Percentiles rank a stretch among this genome's conserved stretches.
phyloP scores from a whole-genome alignment of 805 yeast species.

The Barnettozyma populi region DNA sequence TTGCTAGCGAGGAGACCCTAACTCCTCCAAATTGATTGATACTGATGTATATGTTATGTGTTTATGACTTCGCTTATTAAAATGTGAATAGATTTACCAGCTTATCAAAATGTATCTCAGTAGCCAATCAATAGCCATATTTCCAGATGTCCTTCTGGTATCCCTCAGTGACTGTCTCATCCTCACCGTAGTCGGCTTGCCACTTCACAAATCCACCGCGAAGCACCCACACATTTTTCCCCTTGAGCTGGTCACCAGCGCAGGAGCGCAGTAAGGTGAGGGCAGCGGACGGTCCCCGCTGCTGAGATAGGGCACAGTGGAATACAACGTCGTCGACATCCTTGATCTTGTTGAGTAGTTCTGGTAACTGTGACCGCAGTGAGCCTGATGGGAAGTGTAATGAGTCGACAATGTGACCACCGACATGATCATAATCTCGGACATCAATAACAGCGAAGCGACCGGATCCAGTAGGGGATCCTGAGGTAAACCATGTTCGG shows the following conservation, averaged over 20 bases:
- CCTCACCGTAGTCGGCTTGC: conserved; percentile 73
- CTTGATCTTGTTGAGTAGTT: conserved; percentile 16
- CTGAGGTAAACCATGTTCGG: conserved; percentile 39
- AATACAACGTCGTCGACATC: conserved; percentile 57
- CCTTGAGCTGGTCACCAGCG: conserved; percentile 22
- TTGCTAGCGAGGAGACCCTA: not conserved
- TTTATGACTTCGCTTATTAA: not conserved
- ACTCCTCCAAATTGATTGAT: not conserved
- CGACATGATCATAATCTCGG: conserved; percentile 75
- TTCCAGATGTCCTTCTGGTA: conserved; percentile 43
- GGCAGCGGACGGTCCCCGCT: conserved; percentile 86
- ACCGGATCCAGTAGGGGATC: conserved; percentile 34
- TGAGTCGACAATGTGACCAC: conserved; percentile 62
- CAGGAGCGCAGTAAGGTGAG: conserved; percentile 42
- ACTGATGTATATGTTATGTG: not conserved
- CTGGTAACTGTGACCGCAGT: conserved; percentile 32
- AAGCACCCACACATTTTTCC: conserved; percentile 59
- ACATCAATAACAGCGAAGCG: conserved; percentile 68
- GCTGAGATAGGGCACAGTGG: conserved; percentile 90
- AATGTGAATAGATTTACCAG: not conserved
- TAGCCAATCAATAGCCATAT: conserved; percentile 15
- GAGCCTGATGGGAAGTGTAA: conserved; percentile 47
- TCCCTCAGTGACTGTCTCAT: conserved; percentile 55
- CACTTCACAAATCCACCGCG: conserved; percentile 83
- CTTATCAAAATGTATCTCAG: not conserved